Evolutionary conservation across 441 rosid species (phyloP).

Genomic region (Adansonia rubrostipa): DNA sequence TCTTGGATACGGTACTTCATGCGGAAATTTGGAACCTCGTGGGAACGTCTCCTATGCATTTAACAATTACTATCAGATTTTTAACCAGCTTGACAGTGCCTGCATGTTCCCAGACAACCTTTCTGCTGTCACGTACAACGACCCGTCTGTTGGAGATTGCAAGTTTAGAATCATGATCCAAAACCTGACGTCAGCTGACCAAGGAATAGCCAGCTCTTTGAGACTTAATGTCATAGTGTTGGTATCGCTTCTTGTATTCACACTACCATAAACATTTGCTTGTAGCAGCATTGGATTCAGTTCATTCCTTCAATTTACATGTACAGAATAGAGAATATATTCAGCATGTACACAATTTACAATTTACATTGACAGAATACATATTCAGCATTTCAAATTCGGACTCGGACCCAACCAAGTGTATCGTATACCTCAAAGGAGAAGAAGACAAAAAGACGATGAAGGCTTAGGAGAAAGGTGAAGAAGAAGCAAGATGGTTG

Average conservation of each 20-base stretch:
- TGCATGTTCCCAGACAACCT: constrained; percentile 53
- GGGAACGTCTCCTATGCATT: constrained; percentile 81
- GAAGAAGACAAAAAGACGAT: no score
- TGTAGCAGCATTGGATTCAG: not conserved
- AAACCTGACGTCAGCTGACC: not conserved
- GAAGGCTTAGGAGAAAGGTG: no score
- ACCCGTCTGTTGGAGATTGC: no score
- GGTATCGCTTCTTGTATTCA: not conserved
- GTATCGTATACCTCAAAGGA: no score
- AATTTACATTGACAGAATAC: no score
- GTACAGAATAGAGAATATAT: no score
- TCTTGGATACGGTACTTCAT: constrained; percentile 70
- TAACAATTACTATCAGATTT: constrained; percentile 71
- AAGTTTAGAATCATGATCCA: constrained; percentile 34
- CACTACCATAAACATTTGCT: not conserved
- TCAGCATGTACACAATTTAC: no score
- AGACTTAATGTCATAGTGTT: not conserved
- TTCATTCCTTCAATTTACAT: not conserved
- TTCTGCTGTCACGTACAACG: constrained; percentile 6
- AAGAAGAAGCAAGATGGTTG: no score
- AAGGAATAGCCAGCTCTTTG: not conserved
- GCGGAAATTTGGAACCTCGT: constrained; percentile 50
- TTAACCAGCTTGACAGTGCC: constrained; percentile 54
- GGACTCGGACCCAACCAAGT: no score
- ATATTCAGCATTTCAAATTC: no score